These are phyloP conservation scores for Tricharina praecox DNA, from an alignment of 495 filamentous ascomycete genomes.

Conservation along the genomic window DNA sequence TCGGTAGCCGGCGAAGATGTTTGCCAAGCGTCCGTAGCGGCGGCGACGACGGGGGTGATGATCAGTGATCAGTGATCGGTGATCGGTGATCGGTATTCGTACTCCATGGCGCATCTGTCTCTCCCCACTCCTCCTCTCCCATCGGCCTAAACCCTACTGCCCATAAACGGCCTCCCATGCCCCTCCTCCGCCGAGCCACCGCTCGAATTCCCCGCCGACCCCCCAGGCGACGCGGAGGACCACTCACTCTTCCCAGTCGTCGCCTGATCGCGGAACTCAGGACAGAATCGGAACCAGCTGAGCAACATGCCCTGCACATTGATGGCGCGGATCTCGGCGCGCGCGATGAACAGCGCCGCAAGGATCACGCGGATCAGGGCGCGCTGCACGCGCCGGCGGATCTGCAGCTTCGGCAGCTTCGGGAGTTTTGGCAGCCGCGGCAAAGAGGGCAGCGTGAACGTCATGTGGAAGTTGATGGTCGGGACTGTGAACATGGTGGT, in stretches of 20 bases:
- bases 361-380: slow-evolving; percentile 2
- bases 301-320: slow-evolving; percentile 3
- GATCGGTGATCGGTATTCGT: not conserved
- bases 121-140: not conserved
- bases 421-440: not conserved
- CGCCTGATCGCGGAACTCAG: slow-evolving; percentile 2
- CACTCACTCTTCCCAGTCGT: not conserved
- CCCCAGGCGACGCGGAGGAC: not conserved
- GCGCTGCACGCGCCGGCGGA: not conserved
- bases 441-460: too few species aligned
- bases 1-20: too few species aligned
- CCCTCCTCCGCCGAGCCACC: not conserved
- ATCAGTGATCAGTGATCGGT: too few species aligned
- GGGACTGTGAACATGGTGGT: slow-evolving; percentile 1
- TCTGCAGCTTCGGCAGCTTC: not conserved
- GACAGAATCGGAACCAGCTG: slow-evolving; percentile 2
- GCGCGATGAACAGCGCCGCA: slow-evolving; percentile 1
- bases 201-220: not conserved
- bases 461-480: too few species aligned
- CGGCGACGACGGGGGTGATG: too few species aligned
- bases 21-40: too few species aligned
- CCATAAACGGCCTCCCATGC: not conserved
- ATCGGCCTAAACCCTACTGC: too few species aligned
- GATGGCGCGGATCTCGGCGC: slow-evolving; percentile 1
- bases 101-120: not conserved